These are phyloP conservation scores for Microcyclosporella mali DNA, from an alignment of 2,329 filamentous ascomycete species.

Conservation along the genomic window DNA sequence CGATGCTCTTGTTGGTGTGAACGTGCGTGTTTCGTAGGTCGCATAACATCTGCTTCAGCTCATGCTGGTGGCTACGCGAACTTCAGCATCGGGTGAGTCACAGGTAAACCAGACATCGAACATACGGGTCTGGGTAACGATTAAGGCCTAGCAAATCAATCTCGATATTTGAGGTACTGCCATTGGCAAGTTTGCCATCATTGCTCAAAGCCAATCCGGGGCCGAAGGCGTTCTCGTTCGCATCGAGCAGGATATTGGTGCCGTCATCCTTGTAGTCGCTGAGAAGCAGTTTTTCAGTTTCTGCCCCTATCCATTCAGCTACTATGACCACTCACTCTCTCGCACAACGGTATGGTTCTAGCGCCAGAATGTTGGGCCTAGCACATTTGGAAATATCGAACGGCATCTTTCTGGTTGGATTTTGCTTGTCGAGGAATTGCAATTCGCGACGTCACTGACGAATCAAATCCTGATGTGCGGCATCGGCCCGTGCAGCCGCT, in stretches of 20 bases:
- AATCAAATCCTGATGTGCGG: no score
- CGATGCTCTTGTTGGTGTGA: constrained; percentile 68
- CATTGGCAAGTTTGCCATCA: constrained; percentile 44
- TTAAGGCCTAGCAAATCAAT: constrained; percentile 78
- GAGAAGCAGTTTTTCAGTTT: constrained; percentile 12
- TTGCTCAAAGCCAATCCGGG: constrained; percentile 60
- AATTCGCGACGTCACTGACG: constrained; percentile 3
- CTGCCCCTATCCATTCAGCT: constrained; percentile 42
- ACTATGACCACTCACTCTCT: constrained; percentile 42
- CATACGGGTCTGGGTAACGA: constrained; percentile 83
- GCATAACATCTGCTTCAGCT: constrained; percentile 83
- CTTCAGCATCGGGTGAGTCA: constrained; percentile 8
- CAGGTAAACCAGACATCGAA: background rate
- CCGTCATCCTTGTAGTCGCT: constrained; percentile 97
- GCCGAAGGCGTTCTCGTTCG: constrained; percentile 95
- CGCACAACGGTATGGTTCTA: constrained; percentile 50
- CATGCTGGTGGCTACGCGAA: constrained; percentile 63
- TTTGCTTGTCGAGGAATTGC: constrained; percentile 12
- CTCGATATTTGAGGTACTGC: constrained; percentile 45
- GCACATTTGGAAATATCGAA: constrained; percentile 48
- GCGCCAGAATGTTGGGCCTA: constrained; percentile 47
- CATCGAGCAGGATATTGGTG: constrained; percentile 90
- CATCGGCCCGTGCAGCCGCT: background rate
- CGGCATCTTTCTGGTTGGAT: constrained; percentile 24
- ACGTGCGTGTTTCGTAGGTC: constrained; percentile 76